phyloP scores from a whole-genome alignment of 176 grass and related monocot species.

The Juncus inflexus region DNA sequence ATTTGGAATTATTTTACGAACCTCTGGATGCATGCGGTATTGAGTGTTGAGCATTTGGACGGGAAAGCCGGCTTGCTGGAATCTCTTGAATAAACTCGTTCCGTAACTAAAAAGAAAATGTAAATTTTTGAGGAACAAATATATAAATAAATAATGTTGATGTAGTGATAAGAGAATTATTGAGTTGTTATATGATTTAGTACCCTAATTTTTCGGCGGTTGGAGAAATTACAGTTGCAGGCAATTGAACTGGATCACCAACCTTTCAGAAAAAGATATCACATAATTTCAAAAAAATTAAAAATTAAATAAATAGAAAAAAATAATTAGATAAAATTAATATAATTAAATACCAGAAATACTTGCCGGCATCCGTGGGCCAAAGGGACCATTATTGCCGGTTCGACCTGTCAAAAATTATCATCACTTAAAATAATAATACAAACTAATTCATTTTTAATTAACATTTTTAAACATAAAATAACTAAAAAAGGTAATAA shows the following conservation, averaged over 20 bases:
- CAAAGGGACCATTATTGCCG: slow-evolving; percentile 77
- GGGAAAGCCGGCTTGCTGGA: slow-evolving; percentile 89
- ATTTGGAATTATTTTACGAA: slow-evolving; percentile 5
- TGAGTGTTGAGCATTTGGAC: slow-evolving; percentile 97
- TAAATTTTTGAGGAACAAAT: slow-evolving; percentile 8
- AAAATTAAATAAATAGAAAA: neutral
- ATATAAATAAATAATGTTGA: slow-evolving; percentile 18
- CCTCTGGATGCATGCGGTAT: slow-evolving; percentile 97
- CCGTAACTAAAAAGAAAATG: slow-evolving; percentile 55
- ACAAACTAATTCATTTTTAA: slow-evolving; percentile 11
- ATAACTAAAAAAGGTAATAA: slow-evolving; percentile 1
- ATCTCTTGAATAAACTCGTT: slow-evolving; percentile 93
- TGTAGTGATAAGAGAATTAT: slow-evolving; percentile 1
- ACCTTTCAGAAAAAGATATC: slow-evolving; percentile 40
- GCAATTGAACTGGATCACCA: slow-evolving; percentile 90
- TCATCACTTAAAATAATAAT: slow-evolving; percentile 29
- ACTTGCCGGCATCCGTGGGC: slow-evolving; percentile 94
- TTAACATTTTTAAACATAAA: slow-evolving; percentile 8
- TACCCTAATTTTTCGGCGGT: slow-evolving; percentile 85
- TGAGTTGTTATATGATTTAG: slow-evolving; percentile 4
- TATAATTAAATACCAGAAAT: slow-evolving; percentile 62
- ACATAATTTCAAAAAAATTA: slow-evolving; percentile 9
- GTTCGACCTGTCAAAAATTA: slow-evolving; percentile 62
- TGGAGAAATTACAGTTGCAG: slow-evolving; percentile 84
- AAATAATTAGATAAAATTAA: slow-evolving; percentile 12